Evolutionary conservation across 129 eudicot genomes (phyloP), one percentile per base, ranked within the genome.

Genomic region (Artemisia annua): DNA sequence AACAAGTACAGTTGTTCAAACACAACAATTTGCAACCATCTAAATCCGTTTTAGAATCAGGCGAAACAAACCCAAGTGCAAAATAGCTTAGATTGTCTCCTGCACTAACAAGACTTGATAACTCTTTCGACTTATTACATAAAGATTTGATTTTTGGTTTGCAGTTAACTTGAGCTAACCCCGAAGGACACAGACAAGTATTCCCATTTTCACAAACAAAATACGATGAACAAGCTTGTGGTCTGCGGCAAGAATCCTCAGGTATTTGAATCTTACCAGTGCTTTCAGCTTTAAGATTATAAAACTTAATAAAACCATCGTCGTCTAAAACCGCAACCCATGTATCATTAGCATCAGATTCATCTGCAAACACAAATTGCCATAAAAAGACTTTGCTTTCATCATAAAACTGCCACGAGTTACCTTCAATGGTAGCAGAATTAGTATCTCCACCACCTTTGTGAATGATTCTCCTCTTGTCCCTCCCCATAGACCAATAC

Each of bases 341-440:
- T 48, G 97, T 87, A 24, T 74, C 66, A 79, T 88, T 87, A 55
- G 66, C 67, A 55, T 63, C 82, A 11, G 83, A 30, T 16, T 54
- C 77, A 20, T 81, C 79, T 0, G 85, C 69, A 78, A 90, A 84
- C 26, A 87, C 83, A 72, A 94, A 86, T 63, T 90, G 98, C 91
- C 78, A 87, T 11, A 94, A 71, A 15, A 94, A 81, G 39, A 48
- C 78, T 48, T 69, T 81, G 50, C 59, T 83, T 56, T 82, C 59
- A 75, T 86, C 97, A 74, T 82, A 90, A 69, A 90, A 81, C 78
- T 74, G 83, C 98, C 96, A 94, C 13, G 97, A 86, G 83, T 87
- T 94, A 35, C 66, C 90, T 54, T 67, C 80, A 18, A 94, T 78
- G 53, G 75, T 65, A 12, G 91, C 96, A 4, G 71, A 73, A 72